Evolutionary conservation across 495 filamentous ascomycete genomes (phyloP).

Genomic region (Xylaria sp.): DNA sequence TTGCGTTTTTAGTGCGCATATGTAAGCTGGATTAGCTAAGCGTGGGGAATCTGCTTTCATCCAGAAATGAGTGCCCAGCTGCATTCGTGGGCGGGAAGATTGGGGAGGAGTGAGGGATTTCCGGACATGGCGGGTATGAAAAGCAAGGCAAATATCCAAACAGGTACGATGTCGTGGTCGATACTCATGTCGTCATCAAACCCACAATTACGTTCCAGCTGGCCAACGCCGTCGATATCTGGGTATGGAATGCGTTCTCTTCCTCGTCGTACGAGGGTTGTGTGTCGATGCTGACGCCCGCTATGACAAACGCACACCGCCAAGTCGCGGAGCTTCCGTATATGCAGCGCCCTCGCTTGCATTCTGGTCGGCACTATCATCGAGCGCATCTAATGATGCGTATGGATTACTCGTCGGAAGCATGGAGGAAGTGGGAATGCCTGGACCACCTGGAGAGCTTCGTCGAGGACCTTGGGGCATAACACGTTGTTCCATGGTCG

Average conservation of each 20-base stretch:
- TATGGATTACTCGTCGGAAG: slow-evolving; percentile 1
- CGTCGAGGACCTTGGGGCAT: background rate
- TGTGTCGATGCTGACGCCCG: background rate
- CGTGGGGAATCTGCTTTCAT: background rate
- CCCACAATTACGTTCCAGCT: background rate
- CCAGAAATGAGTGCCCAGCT: background rate
- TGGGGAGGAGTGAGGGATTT: background rate
- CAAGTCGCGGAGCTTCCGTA: background rate
- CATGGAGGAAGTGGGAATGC: background rate
- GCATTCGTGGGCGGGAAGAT: background rate
- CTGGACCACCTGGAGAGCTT: background rate
- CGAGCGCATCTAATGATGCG: slow-evolving; percentile 9
- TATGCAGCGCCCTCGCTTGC: background rate
- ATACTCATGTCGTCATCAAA: background rate
- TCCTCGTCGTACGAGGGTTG: background rate
- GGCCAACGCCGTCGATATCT: background rate
- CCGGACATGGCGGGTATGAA: background rate
- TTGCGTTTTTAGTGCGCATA: background rate
- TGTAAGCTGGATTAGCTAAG: background rate
- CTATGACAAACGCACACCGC: background rate
- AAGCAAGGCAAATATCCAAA: background rate
- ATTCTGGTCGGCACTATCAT: background rate
- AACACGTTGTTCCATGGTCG: background rate
- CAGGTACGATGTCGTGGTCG: too few species aligned
- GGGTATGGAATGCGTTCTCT: background rate